Evolutionary conservation across 768 basidiomycete species (phyloP).

Genomic region (Trametes punicea): DNA sequence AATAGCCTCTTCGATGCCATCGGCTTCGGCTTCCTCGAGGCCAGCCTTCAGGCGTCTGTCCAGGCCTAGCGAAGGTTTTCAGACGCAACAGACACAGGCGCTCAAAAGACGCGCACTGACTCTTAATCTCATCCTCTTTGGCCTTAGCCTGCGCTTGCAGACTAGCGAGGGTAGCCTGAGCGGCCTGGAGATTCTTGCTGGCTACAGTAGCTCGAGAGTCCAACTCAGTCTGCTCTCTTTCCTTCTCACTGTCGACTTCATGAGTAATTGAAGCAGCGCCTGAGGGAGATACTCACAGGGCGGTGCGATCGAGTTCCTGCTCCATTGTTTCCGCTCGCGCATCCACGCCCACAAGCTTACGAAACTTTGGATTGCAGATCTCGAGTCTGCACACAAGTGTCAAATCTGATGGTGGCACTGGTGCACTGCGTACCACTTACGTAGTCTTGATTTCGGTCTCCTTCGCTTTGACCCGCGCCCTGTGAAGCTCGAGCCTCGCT

Average conservation of each 20-base stretch:
- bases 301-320: slow-evolving; percentile 56
- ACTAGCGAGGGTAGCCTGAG: slow-evolving; percentile 59
- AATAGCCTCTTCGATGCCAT: slow-evolving; percentile 46
- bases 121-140: slow-evolving; percentile 60
- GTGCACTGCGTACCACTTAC: slow-evolving; percentile 40
- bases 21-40: slow-evolving; percentile 27
- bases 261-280: too few species aligned
- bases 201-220: slow-evolving; percentile 42
- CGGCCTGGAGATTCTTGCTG: slow-evolving; percentile 56
- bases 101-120: slow-evolving; percentile 36
- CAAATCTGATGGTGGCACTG: not conserved
- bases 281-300: slow-evolving; percentile 51
- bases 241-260: slow-evolving; percentile 72
- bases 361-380: slow-evolving; percentile 56
- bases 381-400: slow-evolving; percentile 52
- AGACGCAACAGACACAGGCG: not conserved
- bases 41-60: slow-evolving; percentile 46
- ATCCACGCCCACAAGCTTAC: slow-evolving; percentile 59
- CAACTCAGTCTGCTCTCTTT: slow-evolving; percentile 52
- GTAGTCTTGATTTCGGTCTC: slow-evolving; percentile 61
- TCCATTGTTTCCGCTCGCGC: slow-evolving; percentile 68
- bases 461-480: slow-evolving; percentile 63
- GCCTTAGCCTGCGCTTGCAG: slow-evolving; percentile 56
- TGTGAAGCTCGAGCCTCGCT: slow-evolving; percentile 74
- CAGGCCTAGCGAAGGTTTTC: slow-evolving; percentile 34